phyloP scores from a whole-genome alignment of 1,139 yeast species.

The Meyerozyma sp. region DNA sequence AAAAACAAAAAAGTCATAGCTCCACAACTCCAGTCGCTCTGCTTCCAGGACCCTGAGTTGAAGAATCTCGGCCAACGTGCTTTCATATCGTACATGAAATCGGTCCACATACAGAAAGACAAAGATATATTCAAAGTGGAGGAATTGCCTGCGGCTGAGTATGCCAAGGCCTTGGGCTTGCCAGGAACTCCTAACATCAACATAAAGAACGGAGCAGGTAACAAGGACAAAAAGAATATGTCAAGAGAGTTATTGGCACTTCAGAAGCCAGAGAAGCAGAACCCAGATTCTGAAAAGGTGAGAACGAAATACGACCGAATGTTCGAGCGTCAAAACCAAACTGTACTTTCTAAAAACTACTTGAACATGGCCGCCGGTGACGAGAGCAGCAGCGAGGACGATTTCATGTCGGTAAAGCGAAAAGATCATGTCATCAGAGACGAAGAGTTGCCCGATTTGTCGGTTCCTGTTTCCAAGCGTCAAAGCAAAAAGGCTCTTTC shows the following conservation, averaged over 20 bases:
- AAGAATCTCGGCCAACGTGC: conserved; percentile 95
- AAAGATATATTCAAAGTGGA: conserved; percentile 78
- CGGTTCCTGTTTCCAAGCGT: conserved; percentile 71
- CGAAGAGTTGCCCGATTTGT: conserved; percentile 57
- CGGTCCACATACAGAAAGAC: conserved; percentile 82
- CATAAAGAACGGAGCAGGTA: conserved; percentile 50
- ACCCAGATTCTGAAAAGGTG: conserved; percentile 39
- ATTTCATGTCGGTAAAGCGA: conserved; percentile 77
- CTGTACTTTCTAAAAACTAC: conserved; percentile 85
- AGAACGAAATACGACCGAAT: conserved; percentile 91
- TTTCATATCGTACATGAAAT: conserved; percentile 81
- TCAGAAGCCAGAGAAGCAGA: conserved; percentile 28
- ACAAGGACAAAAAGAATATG: conserved; percentile 74
- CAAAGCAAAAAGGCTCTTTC: conserved; percentile 86
- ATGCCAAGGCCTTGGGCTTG: conserved; percentile 82
- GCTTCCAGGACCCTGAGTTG: conserved; percentile 87
- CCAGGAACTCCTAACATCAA: conserved; percentile 96
- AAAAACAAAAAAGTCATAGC: conserved; percentile 74
- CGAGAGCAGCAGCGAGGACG: conserved; percentile 44
- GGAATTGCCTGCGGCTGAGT: conserved; percentile 73
- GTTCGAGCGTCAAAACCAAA: conserved; percentile 94
- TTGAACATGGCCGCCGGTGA: conserved; percentile 62
- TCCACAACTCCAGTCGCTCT: conserved; percentile 80
- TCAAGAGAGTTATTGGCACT: conserved; percentile 63
- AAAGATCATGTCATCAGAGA: conserved; percentile 65